phyloP scores from a whole-genome alignment of 345 rosid genomes.

The Salix koriyanagi region DNA sequence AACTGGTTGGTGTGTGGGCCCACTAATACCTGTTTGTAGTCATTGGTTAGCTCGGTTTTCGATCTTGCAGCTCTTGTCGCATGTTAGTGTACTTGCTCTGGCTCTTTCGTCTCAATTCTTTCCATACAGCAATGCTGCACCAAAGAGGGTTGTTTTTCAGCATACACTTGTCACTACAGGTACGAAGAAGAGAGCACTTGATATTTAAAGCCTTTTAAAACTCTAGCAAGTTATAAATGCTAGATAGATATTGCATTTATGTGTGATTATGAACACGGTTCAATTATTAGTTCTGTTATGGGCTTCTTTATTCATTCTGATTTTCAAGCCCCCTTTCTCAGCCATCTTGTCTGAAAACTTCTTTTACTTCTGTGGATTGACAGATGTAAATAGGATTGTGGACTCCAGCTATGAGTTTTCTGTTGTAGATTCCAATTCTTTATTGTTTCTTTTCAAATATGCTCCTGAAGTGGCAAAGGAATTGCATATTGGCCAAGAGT shows the following conservation, averaged over 20 bases:
- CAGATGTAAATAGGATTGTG: slow-evolving; percentile 61
- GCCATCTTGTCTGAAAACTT: slow-evolving; percentile 5
- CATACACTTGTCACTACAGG: slow-evolving; percentile 69
- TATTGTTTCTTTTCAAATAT: slow-evolving; percentile 63
- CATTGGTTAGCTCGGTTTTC: slow-evolving; percentile 75
- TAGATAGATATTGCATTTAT: not conserved
- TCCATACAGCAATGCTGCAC: slow-evolving; percentile 84
- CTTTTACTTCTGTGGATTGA: slow-evolving; percentile 15
- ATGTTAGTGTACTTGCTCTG: slow-evolving; percentile 61
- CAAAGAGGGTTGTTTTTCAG: slow-evolving; percentile 87
- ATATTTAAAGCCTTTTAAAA: not conserved
- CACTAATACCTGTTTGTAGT: slow-evolving; percentile 69
- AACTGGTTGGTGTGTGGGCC: slow-evolving; percentile 82
- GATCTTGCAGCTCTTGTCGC: slow-evolving; percentile 63
- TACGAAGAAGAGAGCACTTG: slow-evolving; percentile 26
- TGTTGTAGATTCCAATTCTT: slow-evolving; percentile 76
- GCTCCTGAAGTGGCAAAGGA: slow-evolving; percentile 66
- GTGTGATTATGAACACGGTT: not conserved
- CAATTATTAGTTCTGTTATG: not conserved
- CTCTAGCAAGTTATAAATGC: not conserved
- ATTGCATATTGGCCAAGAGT: slow-evolving; percentile 46
- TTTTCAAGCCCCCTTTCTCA: not conserved
- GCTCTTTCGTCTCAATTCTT: slow-evolving; percentile 86
- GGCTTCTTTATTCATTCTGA: not conserved
- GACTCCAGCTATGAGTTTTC: slow-evolving; percentile 69